phyloP scores from a whole-genome alignment of 139 green algal species.

The Chlorella sp. region DNA sequence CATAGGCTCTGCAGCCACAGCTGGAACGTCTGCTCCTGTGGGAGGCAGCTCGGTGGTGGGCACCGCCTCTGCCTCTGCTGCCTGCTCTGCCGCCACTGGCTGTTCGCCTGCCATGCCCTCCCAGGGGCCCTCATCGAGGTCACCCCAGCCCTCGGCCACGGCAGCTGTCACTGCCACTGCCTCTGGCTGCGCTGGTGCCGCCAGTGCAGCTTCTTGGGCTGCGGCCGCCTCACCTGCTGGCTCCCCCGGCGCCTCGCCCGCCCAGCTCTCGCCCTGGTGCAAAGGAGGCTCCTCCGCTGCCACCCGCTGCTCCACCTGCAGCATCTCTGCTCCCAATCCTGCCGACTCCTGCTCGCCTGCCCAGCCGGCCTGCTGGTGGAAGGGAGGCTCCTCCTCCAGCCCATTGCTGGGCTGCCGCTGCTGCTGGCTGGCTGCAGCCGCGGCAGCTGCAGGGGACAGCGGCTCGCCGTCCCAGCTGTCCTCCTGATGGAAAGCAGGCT shows the following conservation, averaged over 20 bases:
- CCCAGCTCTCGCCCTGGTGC: constrained; percentile 12
- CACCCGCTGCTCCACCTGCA: not conserved
- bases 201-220: not conserved
- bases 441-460: not conserved
- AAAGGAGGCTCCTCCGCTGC: not conserved
- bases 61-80: no score
- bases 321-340: not conserved
- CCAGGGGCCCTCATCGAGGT: constrained; percentile 1
- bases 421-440: not conserved
- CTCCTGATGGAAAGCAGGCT: not conserved
- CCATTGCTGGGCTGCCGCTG: not conserved
- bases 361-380: constrained; percentile 14
- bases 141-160: constrained; percentile 16
- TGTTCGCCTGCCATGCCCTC: not conserved
- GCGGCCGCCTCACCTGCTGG: not conserved
- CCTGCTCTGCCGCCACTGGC: not conserved
- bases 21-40: not conserved
- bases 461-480: not conserved
- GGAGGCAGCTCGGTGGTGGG: not conserved
- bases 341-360: not conserved
- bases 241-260: not conserved
- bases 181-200: not conserved
- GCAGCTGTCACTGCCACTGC: not conserved
- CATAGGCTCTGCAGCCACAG: not conserved
- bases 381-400: not conserved